phyloP scores from a whole-genome alignment of 2,329 filamentous ascomycete genomes.

The Aureobasidium sp. region DNA sequence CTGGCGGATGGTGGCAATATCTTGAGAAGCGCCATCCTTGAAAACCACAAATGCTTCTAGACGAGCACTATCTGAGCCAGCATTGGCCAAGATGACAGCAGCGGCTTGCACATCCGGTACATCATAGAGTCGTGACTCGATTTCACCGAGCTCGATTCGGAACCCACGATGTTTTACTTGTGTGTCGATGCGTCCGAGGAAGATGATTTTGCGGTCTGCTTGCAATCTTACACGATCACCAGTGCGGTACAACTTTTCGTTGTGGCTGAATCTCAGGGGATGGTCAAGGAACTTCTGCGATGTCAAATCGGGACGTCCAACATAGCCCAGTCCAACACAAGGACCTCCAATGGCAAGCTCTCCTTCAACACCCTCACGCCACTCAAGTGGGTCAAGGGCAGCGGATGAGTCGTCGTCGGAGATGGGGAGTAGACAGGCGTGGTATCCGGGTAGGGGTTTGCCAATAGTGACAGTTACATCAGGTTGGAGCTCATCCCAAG shows the following conservation, averaged over 20 bases:
- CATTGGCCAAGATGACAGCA: conserved; percentile 3
- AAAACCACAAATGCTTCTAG: conserved; percentile 1
- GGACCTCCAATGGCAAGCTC: conserved; percentile 5
- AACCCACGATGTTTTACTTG: conserved; percentile 97
- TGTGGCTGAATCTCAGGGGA: not conserved
- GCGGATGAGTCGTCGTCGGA: not conserved
- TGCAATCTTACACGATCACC: conserved; percentile 83
- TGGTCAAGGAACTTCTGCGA: not conserved
- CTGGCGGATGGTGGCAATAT: not conserved
- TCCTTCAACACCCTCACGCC: not conserved
- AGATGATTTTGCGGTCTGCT: conserved; percentile 72
- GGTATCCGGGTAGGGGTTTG: conserved; percentile 2
- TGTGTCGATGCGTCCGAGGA: conserved; percentile 80
- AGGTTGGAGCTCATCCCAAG: conserved; percentile 2
- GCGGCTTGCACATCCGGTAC: conserved; percentile 7
- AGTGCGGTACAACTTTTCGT: conserved; percentile 72
- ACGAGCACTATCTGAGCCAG: not conserved
- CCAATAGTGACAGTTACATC: not conserved
- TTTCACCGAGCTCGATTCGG: conserved; percentile 92
- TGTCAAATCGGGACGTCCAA: conserved; percentile 7
- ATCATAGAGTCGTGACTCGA: conserved; percentile 57
- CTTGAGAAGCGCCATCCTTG: not conserved
- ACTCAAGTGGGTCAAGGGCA: not conserved
- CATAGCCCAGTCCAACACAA: conserved; percentile 1
- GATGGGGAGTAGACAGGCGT: not conserved